Evolutionary conservation across 331 rosid genomes (phyloP).

Genomic region (Acacia pycnantha): DNA sequence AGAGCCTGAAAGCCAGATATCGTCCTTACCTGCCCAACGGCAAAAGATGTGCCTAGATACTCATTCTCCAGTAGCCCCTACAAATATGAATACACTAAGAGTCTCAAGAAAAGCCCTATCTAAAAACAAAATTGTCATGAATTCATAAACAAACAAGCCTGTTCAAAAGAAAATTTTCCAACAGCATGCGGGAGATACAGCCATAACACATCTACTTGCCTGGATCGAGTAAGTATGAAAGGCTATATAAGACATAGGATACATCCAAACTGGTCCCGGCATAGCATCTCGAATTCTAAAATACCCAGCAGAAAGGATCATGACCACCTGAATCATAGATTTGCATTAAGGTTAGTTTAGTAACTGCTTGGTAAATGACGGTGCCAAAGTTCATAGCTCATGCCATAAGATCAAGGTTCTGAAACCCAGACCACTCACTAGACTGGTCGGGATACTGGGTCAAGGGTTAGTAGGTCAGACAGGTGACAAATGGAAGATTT

Average conservation of each 20-base stretch:
- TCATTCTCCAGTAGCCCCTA: conserved; percentile 97
- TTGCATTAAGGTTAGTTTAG: conserved; percentile 22
- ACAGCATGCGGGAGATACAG: conserved; percentile 1
- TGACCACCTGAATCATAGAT: conserved; percentile 67
- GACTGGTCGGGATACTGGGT: no score
- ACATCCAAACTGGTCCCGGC: conserved; percentile 85
- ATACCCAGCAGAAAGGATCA: conserved; percentile 97
- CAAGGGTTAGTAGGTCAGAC: no score
- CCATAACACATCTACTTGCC: conserved; percentile 48
- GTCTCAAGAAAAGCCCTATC: conserved; percentile 12
- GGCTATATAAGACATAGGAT: conserved; percentile 85
- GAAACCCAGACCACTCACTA: no score
- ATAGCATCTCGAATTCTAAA: conserved; percentile 80
- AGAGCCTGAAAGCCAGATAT: conserved; percentile 92
- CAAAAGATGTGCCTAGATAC: conserved; percentile 75
- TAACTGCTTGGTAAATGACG: neutral
- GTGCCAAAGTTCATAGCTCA: neutral
- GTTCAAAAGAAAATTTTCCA: neutral
- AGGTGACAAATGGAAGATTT: no score
- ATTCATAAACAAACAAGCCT: neutral
- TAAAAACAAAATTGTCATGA: neutral
- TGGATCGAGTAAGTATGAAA: conserved; percentile 92
- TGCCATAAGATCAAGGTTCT: neutral
- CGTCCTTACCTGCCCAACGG: conserved; percentile 93
- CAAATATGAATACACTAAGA: conserved; percentile 4